Evolutionary conservation across 345 rosid genomes (phyloP), one percentile per base, ranked within the genome.

Genomic region (Nasturtium officinale): DNA sequence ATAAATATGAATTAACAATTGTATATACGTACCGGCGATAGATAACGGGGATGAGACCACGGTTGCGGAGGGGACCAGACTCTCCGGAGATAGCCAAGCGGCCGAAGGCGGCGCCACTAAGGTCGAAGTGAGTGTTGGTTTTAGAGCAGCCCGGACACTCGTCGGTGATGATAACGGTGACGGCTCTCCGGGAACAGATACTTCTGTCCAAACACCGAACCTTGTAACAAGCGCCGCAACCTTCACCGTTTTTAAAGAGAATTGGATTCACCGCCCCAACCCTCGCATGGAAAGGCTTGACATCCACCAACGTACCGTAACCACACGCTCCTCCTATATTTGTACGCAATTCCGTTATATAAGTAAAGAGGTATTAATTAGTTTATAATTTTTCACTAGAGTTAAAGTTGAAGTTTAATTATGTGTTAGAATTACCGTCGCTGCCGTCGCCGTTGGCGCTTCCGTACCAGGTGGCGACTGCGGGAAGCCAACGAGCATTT

Each of bases 381-480:
- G 40, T 37, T 13, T 15, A 0, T 30, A 40, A 2, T 18, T 18
- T 9, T 11, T 20, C 54, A 59, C 29, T 58, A 60, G 20, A 26
- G 29, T 11, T 71, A 45, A 11, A 13, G 0, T 45, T 6, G 11
- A 1, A 20, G 15, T 40, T 28, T 32, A 15, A 53, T 16, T 51
- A 30, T 30, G 56, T 33, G 51, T 8, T 54, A 4, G 7, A 57
- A 73, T 40, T 76, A 94, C 99, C 99, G 74, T 85, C 90, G 46
- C 98, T 95, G 51, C 99, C 99, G 66, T 95, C 99, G 2, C 99
- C 99, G 35, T 90, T 88, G 52, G 98, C 85, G 61, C 81, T 84
- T 42, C 99, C 99, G 80, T 95, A 95, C 99, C 99, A 95, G 56
- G 99, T 95, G 62, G 99, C 98, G 3, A 90, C 88, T 9, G 99